Conservation (phyloP, 2,329 filamentous ascomycete genomes). For the Chaetomium sp. region DNA sequence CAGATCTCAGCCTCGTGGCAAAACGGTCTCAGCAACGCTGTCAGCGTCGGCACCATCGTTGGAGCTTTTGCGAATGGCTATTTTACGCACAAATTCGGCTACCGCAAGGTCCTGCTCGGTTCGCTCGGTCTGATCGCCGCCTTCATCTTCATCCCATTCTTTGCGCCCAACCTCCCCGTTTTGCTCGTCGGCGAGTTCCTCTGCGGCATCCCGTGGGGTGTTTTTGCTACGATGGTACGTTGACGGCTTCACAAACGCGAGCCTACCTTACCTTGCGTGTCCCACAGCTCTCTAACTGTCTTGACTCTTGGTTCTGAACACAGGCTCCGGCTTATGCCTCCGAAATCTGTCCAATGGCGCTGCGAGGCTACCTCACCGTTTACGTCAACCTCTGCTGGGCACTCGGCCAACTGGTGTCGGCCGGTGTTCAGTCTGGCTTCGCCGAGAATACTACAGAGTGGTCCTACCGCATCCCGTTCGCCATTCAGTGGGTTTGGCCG, state of each 20-base stretch:
- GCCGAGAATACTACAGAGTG: neutral
- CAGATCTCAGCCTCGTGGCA: neutral
- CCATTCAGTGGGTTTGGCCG: neutral
- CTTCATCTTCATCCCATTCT: neutral
- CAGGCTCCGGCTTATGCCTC: neutral
- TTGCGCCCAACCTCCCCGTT: neutral
- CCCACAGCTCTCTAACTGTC: neutral
- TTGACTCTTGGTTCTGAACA: neutral
- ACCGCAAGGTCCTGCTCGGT: neutral
- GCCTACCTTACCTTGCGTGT: neutral
- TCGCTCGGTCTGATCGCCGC: neutral
- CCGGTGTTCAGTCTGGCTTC: neutral
- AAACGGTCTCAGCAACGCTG: slow-evolving; percentile 1
- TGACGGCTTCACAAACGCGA: neutral
- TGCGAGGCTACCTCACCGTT: neutral
- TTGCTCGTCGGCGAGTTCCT: neutral
- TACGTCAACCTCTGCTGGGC: neutral
- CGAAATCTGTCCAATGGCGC: slow-evolving; percentile 1
- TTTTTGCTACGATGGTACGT: neutral
- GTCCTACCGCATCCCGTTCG: neutral
- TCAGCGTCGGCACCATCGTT: neutral
- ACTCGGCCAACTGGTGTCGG: neutral
- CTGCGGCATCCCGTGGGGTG: neutral
- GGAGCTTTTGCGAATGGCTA: neutral
- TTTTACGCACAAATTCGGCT: neutral